A percentile compares a stretch with the other conserved stretches of the same genome.
These are phyloP conservation scores for Oenanthe javanica DNA, from an alignment of 140 eudicot species.

Conservation along the genomic window DNA sequence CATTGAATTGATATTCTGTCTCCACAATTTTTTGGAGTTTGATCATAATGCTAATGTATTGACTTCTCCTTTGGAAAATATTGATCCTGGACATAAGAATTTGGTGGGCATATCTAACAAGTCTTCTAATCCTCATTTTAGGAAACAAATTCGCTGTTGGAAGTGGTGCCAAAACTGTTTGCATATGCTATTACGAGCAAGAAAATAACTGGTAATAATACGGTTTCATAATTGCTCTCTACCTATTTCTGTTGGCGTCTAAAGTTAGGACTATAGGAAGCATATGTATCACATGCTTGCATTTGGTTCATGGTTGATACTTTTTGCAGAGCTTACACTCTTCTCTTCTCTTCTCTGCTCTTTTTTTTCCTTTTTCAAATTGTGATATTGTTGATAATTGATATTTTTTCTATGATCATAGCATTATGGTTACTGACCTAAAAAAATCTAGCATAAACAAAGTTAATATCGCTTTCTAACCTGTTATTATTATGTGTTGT, in stretches of 20 bases:
- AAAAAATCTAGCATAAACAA: background rate
- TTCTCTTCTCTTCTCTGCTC: background rate
- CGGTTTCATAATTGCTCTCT: constrained; percentile 6
- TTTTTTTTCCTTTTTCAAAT: background rate
- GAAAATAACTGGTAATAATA: constrained; percentile 84
- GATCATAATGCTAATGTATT: background rate
- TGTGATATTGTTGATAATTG: background rate
- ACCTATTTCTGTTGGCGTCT: constrained; percentile 10
- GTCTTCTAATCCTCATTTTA: constrained; percentile 23
- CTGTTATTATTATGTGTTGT: too few relatives aligned
- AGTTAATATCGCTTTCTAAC: background rate
- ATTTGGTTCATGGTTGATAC: background rate
- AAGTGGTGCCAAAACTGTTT: constrained; percentile 98
- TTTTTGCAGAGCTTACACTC: background rate
- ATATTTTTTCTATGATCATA: background rate
- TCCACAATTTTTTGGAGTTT: background rate
- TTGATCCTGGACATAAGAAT: constrained; percentile 8
- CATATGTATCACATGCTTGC: background rate
- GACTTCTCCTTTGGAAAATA: constrained; percentile 1
- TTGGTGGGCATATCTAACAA: constrained; percentile 10
- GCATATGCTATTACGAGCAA: constrained; percentile 97
- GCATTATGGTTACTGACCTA: background rate
- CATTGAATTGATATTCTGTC: background rate
- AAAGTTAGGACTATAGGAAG: background rate
- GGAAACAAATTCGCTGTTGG: constrained; percentile 99